Percentiles rank a stretch among this genome's conserved stretches.
Evolutionary conservation across 2,329 filamentous ascomycete genomes (phyloP).

Genomic region (Uncinocarpus reesii): DNA sequence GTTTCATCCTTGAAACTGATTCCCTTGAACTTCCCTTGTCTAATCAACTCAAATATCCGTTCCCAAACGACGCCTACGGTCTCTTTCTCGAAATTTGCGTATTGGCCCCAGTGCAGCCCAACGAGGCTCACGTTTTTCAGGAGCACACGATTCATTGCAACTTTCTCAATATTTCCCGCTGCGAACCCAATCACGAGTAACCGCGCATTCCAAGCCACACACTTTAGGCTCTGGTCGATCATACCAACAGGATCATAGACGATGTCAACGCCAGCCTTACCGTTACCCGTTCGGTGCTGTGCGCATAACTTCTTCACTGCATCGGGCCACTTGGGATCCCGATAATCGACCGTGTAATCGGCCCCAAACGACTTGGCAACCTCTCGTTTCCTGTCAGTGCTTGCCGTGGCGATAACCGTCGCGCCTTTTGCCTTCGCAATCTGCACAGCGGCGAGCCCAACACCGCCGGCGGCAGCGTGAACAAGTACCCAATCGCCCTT

Average conservation of each 20-base stretch:
- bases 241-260: constrained; percentile 92
- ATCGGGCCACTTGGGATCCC: constrained; percentile 56
- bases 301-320: constrained; percentile 59
- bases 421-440: constrained; percentile 87
- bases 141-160: constrained; percentile 82
- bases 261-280: constrained; percentile 65
- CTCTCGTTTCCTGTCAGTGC: constrained; percentile 65
- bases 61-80: constrained; percentile 66
- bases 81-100: constrained; percentile 61
- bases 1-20: constrained; percentile 74
- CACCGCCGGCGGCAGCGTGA: constrained; percentile 84
- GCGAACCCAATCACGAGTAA: constrained; percentile 85
- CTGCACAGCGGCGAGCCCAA: constrained; percentile 83
- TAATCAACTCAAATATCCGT: constrained; percentile 68
- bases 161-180: constrained; percentile 75
- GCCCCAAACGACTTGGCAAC: constrained; percentile 73
- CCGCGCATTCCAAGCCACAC: constrained; percentile 84
- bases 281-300: constrained; percentile 51
- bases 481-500: constrained; percentile 77
- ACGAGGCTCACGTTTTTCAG: constrained; percentile 89
- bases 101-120: constrained; percentile 85
- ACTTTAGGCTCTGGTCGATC: constrained; percentile 79
- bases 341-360: constrained; percentile 73
- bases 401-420: constrained; percentile 85
- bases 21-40: constrained; percentile 64